A percentile compares a stretch with the other conserved stretches of the same genome.
Conservation (phyloP, 2,329 filamentous ascomycete genomes). For the Fusarium vanettenii region DNA sequence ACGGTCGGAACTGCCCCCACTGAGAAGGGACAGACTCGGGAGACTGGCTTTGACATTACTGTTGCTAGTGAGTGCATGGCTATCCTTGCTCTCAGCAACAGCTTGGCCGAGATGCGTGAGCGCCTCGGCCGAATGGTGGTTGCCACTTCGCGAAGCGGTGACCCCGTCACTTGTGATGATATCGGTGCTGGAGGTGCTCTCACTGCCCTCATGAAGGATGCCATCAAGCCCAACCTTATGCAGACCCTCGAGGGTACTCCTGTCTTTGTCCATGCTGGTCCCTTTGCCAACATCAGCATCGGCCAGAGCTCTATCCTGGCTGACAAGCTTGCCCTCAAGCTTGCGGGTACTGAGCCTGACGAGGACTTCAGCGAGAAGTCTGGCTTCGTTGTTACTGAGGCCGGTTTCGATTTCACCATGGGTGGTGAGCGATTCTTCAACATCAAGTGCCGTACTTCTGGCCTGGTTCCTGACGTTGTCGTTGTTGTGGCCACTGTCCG, state of each 20-base stretch:
- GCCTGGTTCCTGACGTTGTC: constrained; percentile 90
- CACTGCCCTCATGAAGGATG: constrained; percentile 95
- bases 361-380: constrained; percentile 86
- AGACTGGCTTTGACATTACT: constrained; percentile 97
- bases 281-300: constrained; percentile 98
- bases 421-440: constrained; percentile 99
- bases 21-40: constrained; percentile 87
- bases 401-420: constrained; percentile 99
- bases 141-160: constrained; percentile 84
- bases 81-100: constrained; percentile 92
- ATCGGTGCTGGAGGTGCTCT: constrained; percentile 92
- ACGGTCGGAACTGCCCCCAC: constrained; percentile 90
- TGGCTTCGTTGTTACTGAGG: constrained; percentile 95
- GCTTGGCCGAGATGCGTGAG: constrained; percentile 89
- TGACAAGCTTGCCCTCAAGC: constrained; percentile 94
- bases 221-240: constrained; percentile 99
- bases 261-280: constrained; percentile 96
- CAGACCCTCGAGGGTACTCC: constrained; percentile 97
- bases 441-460: constrained; percentile 97
- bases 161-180: constrained; percentile 96
- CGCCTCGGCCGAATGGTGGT: constrained; percentile 96
- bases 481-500: constrained; percentile 96
- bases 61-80: constrained; percentile 99
- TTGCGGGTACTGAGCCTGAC: constrained; percentile 92
- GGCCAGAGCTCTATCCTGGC: constrained; percentile 95